Conservation (phyloP, 2,329 filamentous ascomycete species). For the Emericellopsis cladophorae region DNA sequence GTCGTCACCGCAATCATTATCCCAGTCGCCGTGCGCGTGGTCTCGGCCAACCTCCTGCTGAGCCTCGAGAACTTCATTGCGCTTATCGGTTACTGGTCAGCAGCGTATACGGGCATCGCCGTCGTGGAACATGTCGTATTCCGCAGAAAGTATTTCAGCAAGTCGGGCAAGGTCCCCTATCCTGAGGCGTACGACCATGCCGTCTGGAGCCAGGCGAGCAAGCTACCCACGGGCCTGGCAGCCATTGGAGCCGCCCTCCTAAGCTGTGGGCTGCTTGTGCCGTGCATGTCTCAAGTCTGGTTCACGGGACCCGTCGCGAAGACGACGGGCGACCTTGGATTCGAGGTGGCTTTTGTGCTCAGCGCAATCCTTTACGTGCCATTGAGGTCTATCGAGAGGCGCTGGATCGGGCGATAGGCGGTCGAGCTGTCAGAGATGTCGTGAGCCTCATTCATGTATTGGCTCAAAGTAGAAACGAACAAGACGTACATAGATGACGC, state of each 20-base stretch:
- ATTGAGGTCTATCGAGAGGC: constrained; percentile 31
- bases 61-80: constrained; percentile 44
- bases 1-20: constrained; percentile 47
- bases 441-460: no score
- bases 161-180: constrained; percentile 12
- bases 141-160: constrained; percentile 14
- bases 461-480: no score
- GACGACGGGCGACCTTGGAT: constrained; percentile 51
- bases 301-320: constrained; percentile 47
- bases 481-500: no score
- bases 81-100: constrained; percentile 46
- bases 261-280: constrained; percentile 39
- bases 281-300: constrained; percentile 49
- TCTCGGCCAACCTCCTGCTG: constrained; percentile 37
- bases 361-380: constrained; percentile 33
- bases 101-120: constrained; percentile 38
- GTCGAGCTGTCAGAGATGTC: no score
- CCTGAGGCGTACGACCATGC: constrained; percentile 30
- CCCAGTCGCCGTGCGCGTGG: constrained; percentile 41
- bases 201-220: constrained; percentile 31
- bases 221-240: constrained; percentile 31
- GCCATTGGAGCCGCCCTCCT: constrained; percentile 31
- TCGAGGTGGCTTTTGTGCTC: constrained; percentile 47
- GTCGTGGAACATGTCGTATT: constrained; percentile 34
- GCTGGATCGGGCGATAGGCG: constrained; percentile 8